Evolutionary conservation across 2,329 filamentous ascomycete genomes (phyloP).

Genomic region (Aspergillus vadensis): DNA sequence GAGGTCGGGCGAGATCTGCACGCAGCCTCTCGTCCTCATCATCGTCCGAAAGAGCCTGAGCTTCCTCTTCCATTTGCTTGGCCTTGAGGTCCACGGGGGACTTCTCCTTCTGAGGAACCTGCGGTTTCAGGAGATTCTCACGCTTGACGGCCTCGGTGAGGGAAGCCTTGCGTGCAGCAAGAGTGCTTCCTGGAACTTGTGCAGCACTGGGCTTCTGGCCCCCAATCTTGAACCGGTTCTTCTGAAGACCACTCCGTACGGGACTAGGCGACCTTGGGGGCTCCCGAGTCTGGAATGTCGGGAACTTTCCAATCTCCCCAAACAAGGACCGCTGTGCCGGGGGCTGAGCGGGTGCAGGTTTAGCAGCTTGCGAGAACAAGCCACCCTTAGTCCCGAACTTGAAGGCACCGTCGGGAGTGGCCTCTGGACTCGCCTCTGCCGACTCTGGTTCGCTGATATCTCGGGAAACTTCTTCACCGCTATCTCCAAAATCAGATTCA

Average conservation of each 20-base stretch:
- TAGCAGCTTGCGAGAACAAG: slow-evolving; percentile 42
- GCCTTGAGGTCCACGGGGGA: slow-evolving; percentile 35
- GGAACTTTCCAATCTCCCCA: slow-evolving; percentile 48
- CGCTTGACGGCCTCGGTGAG: slow-evolving; percentile 37
- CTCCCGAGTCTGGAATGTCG: slow-evolving; percentile 33
- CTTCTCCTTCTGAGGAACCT: slow-evolving; percentile 27
- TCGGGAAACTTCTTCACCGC: slow-evolving; percentile 49
- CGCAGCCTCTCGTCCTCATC: slow-evolving; percentile 52
- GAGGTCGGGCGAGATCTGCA: slow-evolving; percentile 46
- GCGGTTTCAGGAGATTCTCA: slow-evolving; percentile 26
- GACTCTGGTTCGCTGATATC: slow-evolving; percentile 37
- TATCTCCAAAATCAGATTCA: slow-evolving; percentile 49
- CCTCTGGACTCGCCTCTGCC: slow-evolving; percentile 39
- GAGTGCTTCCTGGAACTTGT: slow-evolving; percentile 38
- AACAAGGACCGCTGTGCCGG: slow-evolving; percentile 40
- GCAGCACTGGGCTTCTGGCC: slow-evolving; percentile 43
- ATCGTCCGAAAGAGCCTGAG: slow-evolving; percentile 46
- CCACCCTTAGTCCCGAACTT: slow-evolving; percentile 41
- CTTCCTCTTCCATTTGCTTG: slow-evolving; percentile 33
- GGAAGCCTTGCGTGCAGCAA: slow-evolving; percentile 44
- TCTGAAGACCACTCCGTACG: slow-evolving; percentile 36
- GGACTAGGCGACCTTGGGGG: slow-evolving; percentile 51
- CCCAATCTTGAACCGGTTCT: slow-evolving; percentile 35
- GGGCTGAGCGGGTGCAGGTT: slow-evolving; percentile 20
- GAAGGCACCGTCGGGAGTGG: slow-evolving; percentile 50